Base-by-base conservation (phyloP, 2,329 filamentous ascomycete species). In the Pseudocercospora ulei region DNA sequence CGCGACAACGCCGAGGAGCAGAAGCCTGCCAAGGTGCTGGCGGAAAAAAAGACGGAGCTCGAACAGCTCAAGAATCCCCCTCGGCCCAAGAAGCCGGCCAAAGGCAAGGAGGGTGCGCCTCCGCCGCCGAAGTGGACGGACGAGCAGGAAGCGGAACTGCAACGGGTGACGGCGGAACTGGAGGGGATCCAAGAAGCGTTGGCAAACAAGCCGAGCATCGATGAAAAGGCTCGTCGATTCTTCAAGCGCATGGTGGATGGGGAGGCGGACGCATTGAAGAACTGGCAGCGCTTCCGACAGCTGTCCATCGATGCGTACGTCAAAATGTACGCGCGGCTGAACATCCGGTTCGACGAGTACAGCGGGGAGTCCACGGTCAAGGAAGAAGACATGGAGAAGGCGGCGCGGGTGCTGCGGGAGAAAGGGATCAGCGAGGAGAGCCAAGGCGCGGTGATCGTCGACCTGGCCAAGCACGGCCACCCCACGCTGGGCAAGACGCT, bases 141-240 rank as follows among this genome's bases (percentile, higher is more conserved):
- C 5, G 65, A 63, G 38, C 60, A 71, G 38, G 66, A 72, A 54
- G 55, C 66, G 25, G 60, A 71, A 49, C 59, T 74, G 13, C 62
- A 65, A 36, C 62, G 65, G 33, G 59, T 70, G 2, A 61, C 66
- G 7, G 68, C 69, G 39, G 65, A 71, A 20, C 43, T 59, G 9
- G 60, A 69, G 34, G 64, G 70, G 53, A 56, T 65, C 13, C 58
- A 70, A 45, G 58, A 72, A 27, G 61, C 65, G 39, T 62, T 66
- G 35, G 61, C 70, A 1, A 62, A 68, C 18, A 69, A 69, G 43
- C 67, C 71, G 6, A 73, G 73, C 45, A 65, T 80, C 9, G 81
- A 86, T 53, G 80, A 86, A 65, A 76, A 82, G 62, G 82, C 82
- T 35, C 76, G 81, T 55, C 69, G 71, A 35, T 78, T 78, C 59